Evolutionary conservation across 768 basidiomycete genomes (phyloP).

Genomic region (Pholiota microspora): DNA sequence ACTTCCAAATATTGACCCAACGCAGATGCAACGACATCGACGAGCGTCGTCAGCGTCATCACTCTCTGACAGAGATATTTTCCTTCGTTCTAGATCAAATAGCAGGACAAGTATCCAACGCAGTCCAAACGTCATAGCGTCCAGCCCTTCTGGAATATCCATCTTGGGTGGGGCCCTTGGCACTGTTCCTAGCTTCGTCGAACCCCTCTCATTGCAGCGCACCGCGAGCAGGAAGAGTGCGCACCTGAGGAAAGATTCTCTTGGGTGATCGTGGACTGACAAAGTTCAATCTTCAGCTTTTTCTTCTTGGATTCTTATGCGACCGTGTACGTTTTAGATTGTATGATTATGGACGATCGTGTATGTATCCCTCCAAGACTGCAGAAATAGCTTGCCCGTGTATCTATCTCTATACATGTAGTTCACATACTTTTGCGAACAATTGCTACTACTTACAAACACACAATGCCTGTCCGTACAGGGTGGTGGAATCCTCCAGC

Average conservation of each 20-base stretch:
- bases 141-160: conserved; percentile 26
- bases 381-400: too few species aligned
- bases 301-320: background rate
- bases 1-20: conserved; percentile 73
- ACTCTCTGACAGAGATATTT: conserved; percentile 39
- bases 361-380: too few species aligned
- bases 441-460: too few species aligned
- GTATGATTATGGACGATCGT: background rate
- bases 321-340: background rate
- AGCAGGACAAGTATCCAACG: conserved; percentile 35
- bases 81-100: conserved; percentile 38
- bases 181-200: conserved; percentile 12
- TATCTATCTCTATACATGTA: too few species aligned
- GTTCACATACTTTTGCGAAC: too few species aligned
- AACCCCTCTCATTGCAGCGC: conserved; percentile 19
- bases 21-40: conserved; percentile 71
- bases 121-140: conserved; percentile 32
- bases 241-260: conserved; percentile 18
- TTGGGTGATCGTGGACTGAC: conserved; percentile 1
- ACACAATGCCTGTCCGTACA: too few species aligned
- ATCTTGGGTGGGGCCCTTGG: conserved; percentile 27
- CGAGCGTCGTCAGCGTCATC: conserved; percentile 75
- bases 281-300: background rate
- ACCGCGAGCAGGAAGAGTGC: conserved; percentile 19
- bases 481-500: too few species aligned